Percentiles rank a stretch among this genome's conserved stretches.
Conservation (phyloP, 805 yeast species). For the Ogataea pignaliae region DNA sequence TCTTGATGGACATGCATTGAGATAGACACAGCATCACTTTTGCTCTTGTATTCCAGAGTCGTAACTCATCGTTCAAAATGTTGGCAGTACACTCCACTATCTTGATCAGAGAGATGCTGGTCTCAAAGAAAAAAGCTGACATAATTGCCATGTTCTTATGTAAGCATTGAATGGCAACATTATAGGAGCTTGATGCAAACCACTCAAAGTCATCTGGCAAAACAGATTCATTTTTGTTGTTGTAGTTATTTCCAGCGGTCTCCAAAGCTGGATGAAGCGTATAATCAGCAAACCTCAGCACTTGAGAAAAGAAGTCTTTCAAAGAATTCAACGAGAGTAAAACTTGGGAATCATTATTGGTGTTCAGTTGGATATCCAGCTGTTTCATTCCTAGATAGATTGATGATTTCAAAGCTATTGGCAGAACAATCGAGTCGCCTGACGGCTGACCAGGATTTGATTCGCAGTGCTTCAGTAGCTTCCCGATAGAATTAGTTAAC, state of each 20-base stretch:
- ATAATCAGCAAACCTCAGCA: background rate
- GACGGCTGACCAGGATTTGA: background rate
- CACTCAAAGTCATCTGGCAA: constrained; percentile 1
- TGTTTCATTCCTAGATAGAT: constrained; percentile 11
- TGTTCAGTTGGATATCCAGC: constrained; percentile 6
- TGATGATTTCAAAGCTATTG: constrained; percentile 13
- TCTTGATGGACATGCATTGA: background rate
- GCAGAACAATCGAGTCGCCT: constrained; percentile 2
- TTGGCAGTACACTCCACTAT: background rate
- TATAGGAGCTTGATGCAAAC: constrained; percentile 1
- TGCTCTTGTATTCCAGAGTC: background rate
- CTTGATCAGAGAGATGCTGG: background rate
- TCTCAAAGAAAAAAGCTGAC: background rate
- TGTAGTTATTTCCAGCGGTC: background rate
- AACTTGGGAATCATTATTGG: background rate
- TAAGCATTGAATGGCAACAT: constrained; percentile 1
- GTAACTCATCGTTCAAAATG: background rate
- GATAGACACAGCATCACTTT: background rate
- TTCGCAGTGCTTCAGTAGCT: constrained; percentile 2
- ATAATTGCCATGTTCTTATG: background rate
- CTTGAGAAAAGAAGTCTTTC: constrained; percentile 1
- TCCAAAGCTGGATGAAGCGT: background rate
- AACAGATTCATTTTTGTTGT: constrained; percentile 4
- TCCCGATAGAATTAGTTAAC: constrained; percentile 3
- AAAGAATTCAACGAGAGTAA: background rate